phyloP scores from a whole-genome alignment of 306 rosid genomes.

The Oemleria cerasiformis region DNA sequence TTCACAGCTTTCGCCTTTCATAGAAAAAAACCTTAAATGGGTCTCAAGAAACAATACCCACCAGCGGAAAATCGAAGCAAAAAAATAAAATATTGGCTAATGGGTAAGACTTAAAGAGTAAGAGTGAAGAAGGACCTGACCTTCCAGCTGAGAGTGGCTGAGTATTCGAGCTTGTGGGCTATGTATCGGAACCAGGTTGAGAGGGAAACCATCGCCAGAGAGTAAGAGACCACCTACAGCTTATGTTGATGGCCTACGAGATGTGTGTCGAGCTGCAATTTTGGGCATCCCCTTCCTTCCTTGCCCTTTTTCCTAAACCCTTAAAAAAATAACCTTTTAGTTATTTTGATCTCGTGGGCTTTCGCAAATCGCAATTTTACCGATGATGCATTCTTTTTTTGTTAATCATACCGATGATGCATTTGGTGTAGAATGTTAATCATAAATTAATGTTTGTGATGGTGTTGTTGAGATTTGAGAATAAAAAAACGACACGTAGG shows the following conservation, averaged over 20 bases:
- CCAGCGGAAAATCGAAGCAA: background rate
- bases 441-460: background rate
- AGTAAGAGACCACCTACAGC: background rate
- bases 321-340: background rate
- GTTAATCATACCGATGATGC: background rate
- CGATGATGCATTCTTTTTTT: background rate
- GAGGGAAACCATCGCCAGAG: conserved; percentile 50
- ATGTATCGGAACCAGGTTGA: conserved; percentile 60
- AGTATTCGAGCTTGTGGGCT: conserved; percentile 49
- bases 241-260: background rate
- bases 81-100: background rate
- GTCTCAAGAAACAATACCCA: conserved; percentile 7
- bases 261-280: background rate
- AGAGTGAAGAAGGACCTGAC: conserved; percentile 25
- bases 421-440: background rate
- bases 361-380: conserved; percentile 1
- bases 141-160: conserved; percentile 56
- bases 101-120: conserved; percentile 1
- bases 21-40: background rate
- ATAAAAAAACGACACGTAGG: background rate
- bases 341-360: background rate
- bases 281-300: background rate
- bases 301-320: conserved; percentile 21
- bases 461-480: background rate
- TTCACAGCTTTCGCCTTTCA: background rate